Conservation (phyloP, 2,329 filamentous ascomycete genomes). For the Orbilia javanica region DNA sequence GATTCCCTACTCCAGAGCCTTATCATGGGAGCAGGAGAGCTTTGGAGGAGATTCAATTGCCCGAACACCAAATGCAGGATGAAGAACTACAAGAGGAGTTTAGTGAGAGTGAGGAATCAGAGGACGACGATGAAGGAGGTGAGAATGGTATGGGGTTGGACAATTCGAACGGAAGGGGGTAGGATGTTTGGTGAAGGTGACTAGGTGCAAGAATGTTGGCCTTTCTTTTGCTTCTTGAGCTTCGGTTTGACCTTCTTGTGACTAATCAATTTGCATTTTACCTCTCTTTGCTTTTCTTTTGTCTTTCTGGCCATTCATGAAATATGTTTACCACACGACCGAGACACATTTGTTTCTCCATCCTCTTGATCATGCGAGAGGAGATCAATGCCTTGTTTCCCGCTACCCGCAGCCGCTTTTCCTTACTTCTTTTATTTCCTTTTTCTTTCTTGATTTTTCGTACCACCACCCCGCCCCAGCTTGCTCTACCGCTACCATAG, state of each 20-base stretch:
- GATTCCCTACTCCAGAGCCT: conserved; percentile 22
- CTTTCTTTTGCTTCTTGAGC: too few species aligned
- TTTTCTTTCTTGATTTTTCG: too few species aligned
- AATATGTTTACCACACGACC: too few species aligned
- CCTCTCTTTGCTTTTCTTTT: neutral
- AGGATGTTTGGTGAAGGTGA: neutral
- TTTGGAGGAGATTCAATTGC: neutral
- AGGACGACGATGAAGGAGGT: neutral
- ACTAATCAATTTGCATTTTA: neutral
- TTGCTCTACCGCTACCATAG: too few species aligned
- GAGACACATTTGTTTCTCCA: too few species aligned
- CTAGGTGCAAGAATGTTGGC: neutral
- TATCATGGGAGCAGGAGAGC: neutral
- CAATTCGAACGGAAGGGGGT: neutral
- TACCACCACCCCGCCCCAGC: too few species aligned
- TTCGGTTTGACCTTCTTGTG: neutral
- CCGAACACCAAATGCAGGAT: neutral
- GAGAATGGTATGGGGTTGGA: neutral
- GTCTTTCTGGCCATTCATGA: neutral
- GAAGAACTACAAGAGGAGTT: neutral
- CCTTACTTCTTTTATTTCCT: too few species aligned
- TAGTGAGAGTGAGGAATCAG: neutral
- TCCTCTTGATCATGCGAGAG: too few species aligned
- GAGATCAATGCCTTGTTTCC: too few species aligned
- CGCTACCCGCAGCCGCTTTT: too few species aligned